Base-by-base conservation (phyloP, 257 asterid species). In the Cruciata laevipes region DNA sequence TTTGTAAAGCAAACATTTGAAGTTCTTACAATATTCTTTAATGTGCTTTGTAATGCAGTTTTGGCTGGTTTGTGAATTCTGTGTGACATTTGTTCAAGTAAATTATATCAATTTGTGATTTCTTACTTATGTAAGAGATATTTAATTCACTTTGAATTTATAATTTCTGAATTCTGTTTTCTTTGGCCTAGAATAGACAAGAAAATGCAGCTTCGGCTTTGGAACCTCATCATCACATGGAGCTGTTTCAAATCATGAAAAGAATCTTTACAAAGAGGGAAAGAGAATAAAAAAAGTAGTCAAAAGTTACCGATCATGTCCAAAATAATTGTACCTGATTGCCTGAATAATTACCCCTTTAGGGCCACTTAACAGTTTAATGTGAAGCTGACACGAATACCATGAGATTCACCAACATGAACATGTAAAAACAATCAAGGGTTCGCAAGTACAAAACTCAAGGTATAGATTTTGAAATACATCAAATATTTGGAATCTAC, bases 21-120 rank as follows among this genome's bases (percentile, higher is more conserved):
- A 47, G 52, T 53, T 53, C 66, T 69, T 63, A 53, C 67, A n/a
- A 47, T 14, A 47, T 63, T 62, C 55, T 56, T 63, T 27, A 27
- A 27, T 27, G 49, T 55, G 47, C 56, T 20, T 20, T 40, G 65
- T 69, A 67, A 67, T 69, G 71, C 75, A 71, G 69, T n/a, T 64
- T 72, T 65, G 61, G 66, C 53, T 30, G 65, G 49, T 51, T 32
- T 62, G 66, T 35, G 51, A 33, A 3, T 60, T 58, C 37, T 8
- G 44, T 55, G 57, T 71, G 17, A 47, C 55, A 47, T 47, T 47
- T 47, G 21, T 47, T 47, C 2, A 47, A 47, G 55, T 47, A 7
- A 37, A 37, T 37, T 37, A 13, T 42, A 42, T 42, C 51, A 42
- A 42, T 0, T 42, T 42, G 51, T 42, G 18, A 42, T 42, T 42